phyloP scores from a whole-genome alignment of 805 yeast genomes.

The Saccharomycopsis javanensis region DNA sequence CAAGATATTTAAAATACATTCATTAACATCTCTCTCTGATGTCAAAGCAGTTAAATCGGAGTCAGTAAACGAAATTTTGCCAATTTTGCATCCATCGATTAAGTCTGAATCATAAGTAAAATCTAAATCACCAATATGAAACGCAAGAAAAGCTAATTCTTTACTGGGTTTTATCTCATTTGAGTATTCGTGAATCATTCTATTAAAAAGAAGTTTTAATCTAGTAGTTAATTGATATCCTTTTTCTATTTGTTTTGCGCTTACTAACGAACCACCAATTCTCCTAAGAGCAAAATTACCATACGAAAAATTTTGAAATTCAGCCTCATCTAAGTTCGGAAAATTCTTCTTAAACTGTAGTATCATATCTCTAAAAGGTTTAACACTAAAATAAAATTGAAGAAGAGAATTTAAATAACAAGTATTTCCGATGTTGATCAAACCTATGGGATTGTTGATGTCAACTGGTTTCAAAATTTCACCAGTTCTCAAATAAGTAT shows the following conservation, averaged over 20 bases:
- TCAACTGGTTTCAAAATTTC: conserved; percentile 5
- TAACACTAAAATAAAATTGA: conserved; percentile 81
- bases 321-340: conserved; percentile 2
- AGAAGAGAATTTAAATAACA: conserved; percentile 86
- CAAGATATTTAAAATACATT: conserved; percentile 88
- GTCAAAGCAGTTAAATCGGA: conserved; percentile 26
- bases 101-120: not conserved
- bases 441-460: conserved; percentile 66
- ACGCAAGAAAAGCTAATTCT: conserved; percentile 81
- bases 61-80: not conserved
- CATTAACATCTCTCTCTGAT: conserved; percentile 84
- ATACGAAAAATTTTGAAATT: not conserved
- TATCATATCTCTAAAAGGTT: conserved; percentile 65
- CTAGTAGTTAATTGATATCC: conserved; percentile 75
- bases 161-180: conserved; percentile 72
- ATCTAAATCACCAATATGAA: conserved; percentile 24
- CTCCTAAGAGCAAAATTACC: conserved; percentile 39
- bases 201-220: conserved; percentile 56
- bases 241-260: conserved; percentile 67
- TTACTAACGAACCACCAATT: conserved; percentile 80
- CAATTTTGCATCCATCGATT: not conserved
- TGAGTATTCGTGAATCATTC: conserved; percentile 52
- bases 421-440: conserved; percentile 91
- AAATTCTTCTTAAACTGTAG: conserved; percentile 40
- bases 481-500: conserved; percentile 9